phyloP scores from a whole-genome alignment of 2,329 filamentous ascomycete species.

The Thyridium curvatum region DNA sequence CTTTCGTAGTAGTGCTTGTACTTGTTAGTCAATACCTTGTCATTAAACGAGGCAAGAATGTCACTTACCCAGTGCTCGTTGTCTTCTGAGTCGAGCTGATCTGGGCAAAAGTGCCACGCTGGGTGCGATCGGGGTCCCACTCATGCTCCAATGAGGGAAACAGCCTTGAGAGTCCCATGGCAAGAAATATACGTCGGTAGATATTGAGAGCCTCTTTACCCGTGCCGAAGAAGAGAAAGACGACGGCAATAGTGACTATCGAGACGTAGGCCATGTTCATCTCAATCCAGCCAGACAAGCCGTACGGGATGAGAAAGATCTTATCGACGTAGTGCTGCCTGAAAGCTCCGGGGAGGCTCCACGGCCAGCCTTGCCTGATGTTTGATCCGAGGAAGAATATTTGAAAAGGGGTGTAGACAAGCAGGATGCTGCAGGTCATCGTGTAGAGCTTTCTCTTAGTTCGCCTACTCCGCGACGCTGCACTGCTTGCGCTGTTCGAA shows the following conservation, averaged over 20 bases:
- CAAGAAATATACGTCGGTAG: conserved; percentile 34
- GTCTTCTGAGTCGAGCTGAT: too few relatives aligned
- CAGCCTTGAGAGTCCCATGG: conserved; percentile 32
- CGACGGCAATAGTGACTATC: conserved; percentile 37
- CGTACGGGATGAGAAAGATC: conserved; percentile 38
- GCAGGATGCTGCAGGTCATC: conserved; percentile 45
- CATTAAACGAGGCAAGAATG: too few relatives aligned
- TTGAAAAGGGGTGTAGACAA: conserved; percentile 44
- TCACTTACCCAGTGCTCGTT: conserved; percentile 3
- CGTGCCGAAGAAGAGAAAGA: conserved; percentile 50
- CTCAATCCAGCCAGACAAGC: conserved; percentile 26
- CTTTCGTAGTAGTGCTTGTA: too few relatives aligned
- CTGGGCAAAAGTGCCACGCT: conserved; percentile 1
- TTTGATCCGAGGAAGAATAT: conserved; percentile 33
- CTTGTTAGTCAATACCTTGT: too few relatives aligned
- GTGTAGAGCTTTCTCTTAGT: conserved; percentile 47
- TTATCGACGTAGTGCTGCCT: conserved; percentile 24
- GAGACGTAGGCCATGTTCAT: conserved; percentile 43
- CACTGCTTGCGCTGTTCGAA: conserved; percentile 26
- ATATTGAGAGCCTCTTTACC: conserved; percentile 46
- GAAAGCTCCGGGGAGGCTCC: conserved; percentile 32
- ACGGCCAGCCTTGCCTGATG: conserved; percentile 22
- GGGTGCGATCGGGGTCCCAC: conserved; percentile 15
- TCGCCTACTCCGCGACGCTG: conserved; percentile 35
- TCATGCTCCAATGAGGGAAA: conserved; percentile 33